Evolutionary conservation across 2,329 filamentous ascomycete genomes (phyloP).

Genomic region (Pezicula radicicola): DNA sequence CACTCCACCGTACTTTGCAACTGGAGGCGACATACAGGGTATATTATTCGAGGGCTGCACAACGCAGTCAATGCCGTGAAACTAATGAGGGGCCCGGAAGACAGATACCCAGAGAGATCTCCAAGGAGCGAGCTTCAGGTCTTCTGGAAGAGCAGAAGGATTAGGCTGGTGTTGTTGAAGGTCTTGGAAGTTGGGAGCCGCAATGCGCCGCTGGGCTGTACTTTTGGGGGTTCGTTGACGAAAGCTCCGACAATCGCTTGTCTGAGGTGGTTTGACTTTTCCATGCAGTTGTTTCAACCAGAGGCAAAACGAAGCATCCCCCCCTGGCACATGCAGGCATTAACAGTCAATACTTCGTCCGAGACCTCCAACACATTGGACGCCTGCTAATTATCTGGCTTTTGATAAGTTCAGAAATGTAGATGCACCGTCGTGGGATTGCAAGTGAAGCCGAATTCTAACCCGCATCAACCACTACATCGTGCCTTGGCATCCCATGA

Average conservation of each 20-base stretch:
- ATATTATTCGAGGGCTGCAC: background rate
- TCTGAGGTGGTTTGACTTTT: background rate
- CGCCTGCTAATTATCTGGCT: too few species aligned
- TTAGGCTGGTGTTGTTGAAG: background rate
- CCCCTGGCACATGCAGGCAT: background rate
- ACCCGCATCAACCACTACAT: too few species aligned
- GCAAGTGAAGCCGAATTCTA: too few species aligned
- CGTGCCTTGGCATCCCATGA: too few species aligned
- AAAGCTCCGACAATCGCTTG: background rate
- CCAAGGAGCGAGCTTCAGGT: background rate
- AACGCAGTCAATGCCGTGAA: constrained; percentile 3
- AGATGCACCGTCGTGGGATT: too few species aligned
- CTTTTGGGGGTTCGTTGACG: background rate
- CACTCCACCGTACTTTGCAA: background rate
- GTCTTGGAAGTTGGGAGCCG: too few species aligned
- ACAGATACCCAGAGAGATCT: constrained; percentile 1
- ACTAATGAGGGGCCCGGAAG: constrained; percentile 3
- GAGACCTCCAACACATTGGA: too few species aligned
- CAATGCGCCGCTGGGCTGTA: background rate
- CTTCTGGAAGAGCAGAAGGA: constrained; percentile 1
- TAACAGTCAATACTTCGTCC: background rate
- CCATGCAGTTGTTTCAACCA: too few species aligned
- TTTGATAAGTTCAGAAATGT: too few species aligned
- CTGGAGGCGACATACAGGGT: background rate
- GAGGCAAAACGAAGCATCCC: background rate